Percentiles rank a stretch among this genome's conserved stretches.
Evolutionary conservation across 1,284 basidiomycete genomes (phyloP).

Genomic region (Boletus smithii): DNA sequence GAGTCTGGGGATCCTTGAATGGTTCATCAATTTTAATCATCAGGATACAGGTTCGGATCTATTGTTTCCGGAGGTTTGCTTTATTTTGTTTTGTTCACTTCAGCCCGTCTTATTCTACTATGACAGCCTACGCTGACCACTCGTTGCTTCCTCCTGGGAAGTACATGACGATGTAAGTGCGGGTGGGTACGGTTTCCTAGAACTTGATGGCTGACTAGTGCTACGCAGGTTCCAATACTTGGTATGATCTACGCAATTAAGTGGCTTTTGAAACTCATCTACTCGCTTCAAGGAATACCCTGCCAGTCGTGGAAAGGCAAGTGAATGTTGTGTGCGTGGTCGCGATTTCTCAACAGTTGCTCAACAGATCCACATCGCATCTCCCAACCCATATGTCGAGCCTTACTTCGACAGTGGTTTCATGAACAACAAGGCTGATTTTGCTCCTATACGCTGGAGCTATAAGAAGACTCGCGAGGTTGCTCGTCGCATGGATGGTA

Average conservation of each 20-base stretch:
- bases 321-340: conserved; percentile 5
- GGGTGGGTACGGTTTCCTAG: not conserved
- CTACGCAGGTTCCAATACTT: conserved; percentile 57
- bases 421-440: conserved; percentile 75
- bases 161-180: conserved; percentile 57
- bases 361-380: conserved; percentile 60
- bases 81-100: not conserved
- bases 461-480: conserved; percentile 73
- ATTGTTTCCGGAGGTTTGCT: conserved; percentile 55
- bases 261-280: not conserved
- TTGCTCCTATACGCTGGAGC: conserved; percentile 72
- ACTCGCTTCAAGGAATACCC: conserved; percentile 47
- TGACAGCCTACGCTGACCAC: conserved; percentile 65
- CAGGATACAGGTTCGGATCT: conserved; percentile 50
- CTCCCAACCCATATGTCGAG: conserved; percentile 57
- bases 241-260: conserved; percentile 6
- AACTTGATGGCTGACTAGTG: conserved; percentile 1
- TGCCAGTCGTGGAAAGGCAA: conserved; percentile 60
- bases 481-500: conserved; percentile 70
- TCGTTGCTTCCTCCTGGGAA: conserved; percentile 65
- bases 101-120: not conserved
- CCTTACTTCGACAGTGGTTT: conserved; percentile 69
- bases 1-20: conserved; percentile 12
- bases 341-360: conserved; percentile 5
- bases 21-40: not conserved